Base-by-base conservation (phyloP, 2,329 filamentous ascomycete genomes). In the Pezicula neosporulosa region DNA sequence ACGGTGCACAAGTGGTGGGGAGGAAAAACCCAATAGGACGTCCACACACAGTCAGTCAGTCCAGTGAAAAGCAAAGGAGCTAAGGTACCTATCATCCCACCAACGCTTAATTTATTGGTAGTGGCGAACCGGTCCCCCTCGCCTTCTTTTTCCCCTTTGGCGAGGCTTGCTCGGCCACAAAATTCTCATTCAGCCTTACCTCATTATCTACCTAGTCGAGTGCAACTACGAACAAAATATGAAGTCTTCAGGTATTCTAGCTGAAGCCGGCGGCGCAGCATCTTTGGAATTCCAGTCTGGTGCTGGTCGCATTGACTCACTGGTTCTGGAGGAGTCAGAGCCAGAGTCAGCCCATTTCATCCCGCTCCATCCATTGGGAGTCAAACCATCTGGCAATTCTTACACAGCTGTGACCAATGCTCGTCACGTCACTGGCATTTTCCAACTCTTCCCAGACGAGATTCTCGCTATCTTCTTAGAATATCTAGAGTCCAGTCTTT, bases 301-400 rank as follows among this genome's bases (percentile, higher is more conserved):
- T 48, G 49, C 44, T 15, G 41, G 24, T 35, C 47, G 37, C 16
- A 41, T 56, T 54, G 57, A 59, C 47, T 51, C 60, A 66, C 52
- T 65, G 58, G 63, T 56, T 19, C 43, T 66, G 68, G 74, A 76
- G 65, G 71, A 77, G 58, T 18, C 18, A 24, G 18, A 19, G 24
- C 24, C 39, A 21, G 19, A 77, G n/a, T 66, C 65, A 60, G 44
- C 44, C 63, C 68, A 74, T 60, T 80, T 82, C 42, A 85, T 96
- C 48, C 87, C 87, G 47, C 76, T 78, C 37, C 93, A 97, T 74
- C 90, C 90, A 36, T 75, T 96, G 44, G 87, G 87, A 30, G 78
- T 97, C 57, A 94, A 91, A 66, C 93, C 94, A 1, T 80, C 87
- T 55, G 94, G 93, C 36, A 97, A 99, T 73, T 85, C 86, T 60